Conservation (phyloP, 2,329 filamentous ascomycete genomes). For the Podosphaera aphanis region DNA sequence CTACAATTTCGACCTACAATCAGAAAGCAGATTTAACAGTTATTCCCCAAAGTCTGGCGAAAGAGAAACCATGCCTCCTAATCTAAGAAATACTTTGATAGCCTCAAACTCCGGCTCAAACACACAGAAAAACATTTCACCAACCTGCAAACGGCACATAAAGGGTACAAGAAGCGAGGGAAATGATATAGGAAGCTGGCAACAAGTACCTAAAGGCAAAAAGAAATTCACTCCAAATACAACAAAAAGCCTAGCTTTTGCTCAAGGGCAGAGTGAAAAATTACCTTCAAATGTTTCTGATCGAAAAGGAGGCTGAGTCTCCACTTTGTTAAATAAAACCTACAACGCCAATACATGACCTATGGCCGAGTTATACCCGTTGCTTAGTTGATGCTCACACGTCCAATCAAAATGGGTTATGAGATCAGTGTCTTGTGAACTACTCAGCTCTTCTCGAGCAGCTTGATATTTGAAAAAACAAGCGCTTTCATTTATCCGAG, state of each 20-base stretch:
- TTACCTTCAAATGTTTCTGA: constrained; percentile 34
- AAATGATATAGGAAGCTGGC: constrained; percentile 26
- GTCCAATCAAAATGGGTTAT: too few relatives aligned
- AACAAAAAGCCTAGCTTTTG: constrained; percentile 23
- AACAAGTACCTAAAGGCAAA: constrained; percentile 30
- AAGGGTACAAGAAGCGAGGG: constrained; percentile 31
- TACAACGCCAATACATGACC: too few relatives aligned
- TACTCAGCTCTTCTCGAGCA: too few relatives aligned
- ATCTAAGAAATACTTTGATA: constrained; percentile 6
- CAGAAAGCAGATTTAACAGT: constrained; percentile 6
- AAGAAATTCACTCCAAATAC: constrained; percentile 24
- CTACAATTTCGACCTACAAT: constrained; percentile 26
- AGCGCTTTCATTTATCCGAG: too few relatives aligned
- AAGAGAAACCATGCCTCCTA: constrained; percentile 5
- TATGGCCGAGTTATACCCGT: too few relatives aligned
- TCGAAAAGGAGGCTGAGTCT: constrained; percentile 33
- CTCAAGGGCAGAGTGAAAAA: constrained; percentile 25
- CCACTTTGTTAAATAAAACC: too few relatives aligned
- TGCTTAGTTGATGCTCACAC: too few relatives aligned
- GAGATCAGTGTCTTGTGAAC: too few relatives aligned
- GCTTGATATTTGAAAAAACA: too few relatives aligned
- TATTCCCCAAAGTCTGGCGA: constrained; percentile 4
- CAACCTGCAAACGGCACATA: constrained; percentile 28
- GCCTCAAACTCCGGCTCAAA: constrained; percentile 18
- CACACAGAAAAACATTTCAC: constrained; percentile 6